Conservation (phyloP, 2,329 filamentous ascomycete species). For the Penicillium brevicompactum region DNA sequence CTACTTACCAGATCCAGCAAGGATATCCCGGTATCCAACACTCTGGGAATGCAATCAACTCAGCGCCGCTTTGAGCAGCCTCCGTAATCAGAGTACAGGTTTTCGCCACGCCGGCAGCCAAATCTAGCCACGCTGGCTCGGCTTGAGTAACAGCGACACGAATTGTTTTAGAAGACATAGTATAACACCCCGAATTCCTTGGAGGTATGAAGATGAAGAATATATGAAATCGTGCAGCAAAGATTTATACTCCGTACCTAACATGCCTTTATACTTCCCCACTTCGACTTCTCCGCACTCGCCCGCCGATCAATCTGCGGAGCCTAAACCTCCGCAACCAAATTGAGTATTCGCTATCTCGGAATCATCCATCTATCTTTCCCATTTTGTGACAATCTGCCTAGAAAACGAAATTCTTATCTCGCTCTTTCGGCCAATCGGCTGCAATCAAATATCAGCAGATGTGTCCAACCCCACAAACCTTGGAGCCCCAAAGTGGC, state of each 20-base stretch:
- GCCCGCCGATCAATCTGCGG: neutral
- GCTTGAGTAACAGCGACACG: slow-evolving; percentile 45
- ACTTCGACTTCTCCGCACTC: neutral
- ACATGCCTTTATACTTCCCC: neutral
- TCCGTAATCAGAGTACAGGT: slow-evolving; percentile 60
- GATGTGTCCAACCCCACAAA: neutral
- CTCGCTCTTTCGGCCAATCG: neutral
- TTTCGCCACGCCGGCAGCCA: slow-evolving; percentile 57
- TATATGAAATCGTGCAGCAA: neutral
- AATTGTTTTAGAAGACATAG: neutral
- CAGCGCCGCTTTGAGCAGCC: slow-evolving; percentile 56
- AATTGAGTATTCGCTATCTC: neutral
- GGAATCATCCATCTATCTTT: neutral
- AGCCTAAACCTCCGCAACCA: neutral
- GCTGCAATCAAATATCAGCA: neutral
- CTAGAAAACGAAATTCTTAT: neutral
- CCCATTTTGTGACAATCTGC: neutral
- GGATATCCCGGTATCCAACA: slow-evolving; percentile 60
- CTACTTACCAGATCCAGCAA: slow-evolving; percentile 46
- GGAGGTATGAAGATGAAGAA: neutral
- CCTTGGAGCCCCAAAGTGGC: neutral
- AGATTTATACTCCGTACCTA: neutral
- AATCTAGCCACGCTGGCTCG: slow-evolving; percentile 64
- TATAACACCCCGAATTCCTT: neutral
- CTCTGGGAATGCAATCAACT: slow-evolving; percentile 59